Percentiles rank a stretch among this genome's conserved stretches.
Evolutionary conservation across 805 yeast species (phyloP).

Genomic region (Ogataea kodamae): DNA sequence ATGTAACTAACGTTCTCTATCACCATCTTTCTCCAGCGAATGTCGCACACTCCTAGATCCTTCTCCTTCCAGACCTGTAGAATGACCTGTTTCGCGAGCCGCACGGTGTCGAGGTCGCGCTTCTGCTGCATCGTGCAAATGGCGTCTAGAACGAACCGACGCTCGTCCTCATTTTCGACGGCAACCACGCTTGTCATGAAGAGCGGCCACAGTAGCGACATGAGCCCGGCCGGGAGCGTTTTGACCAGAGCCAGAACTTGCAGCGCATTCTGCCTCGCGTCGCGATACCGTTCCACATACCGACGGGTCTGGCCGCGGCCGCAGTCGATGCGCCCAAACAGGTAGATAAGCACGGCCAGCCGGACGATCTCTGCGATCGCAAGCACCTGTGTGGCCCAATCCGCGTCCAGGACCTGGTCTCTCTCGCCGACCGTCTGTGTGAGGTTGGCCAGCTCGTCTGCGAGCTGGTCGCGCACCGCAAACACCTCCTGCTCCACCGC

Average conservation of each 20-base stretch:
- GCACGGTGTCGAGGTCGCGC: conserved; percentile 38
- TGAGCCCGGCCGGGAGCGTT: conserved; percentile 31
- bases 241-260: conserved; percentile 25
- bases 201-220: conserved; percentile 41
- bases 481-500: conserved; percentile 24
- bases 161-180: conserved; percentile 35
- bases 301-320: conserved; percentile 9
- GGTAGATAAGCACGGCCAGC: conserved; percentile 34
- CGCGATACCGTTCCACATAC: conserved; percentile 10
- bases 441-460: conserved; percentile 25
- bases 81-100: conserved; percentile 35
- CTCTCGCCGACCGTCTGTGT: conserved; percentile 23
- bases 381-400: conserved; percentile 23
- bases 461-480: conserved; percentile 28
- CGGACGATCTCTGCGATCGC: conserved; percentile 39
- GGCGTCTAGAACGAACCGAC: conserved; percentile 38
- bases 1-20: no score
- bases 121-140: conserved; percentile 35
- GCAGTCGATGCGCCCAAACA: conserved; percentile 35
- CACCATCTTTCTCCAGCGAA: conserved; percentile 37
- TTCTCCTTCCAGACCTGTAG: conserved; percentile 39
- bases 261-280: conserved; percentile 18
- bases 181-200: conserved; percentile 38
- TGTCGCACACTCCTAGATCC: conserved; percentile 29
- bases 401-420: conserved; percentile 14